Base-by-base conservation (phyloP, 202 grass and related monocot genomes). In the Panicum virgatum region DNA sequence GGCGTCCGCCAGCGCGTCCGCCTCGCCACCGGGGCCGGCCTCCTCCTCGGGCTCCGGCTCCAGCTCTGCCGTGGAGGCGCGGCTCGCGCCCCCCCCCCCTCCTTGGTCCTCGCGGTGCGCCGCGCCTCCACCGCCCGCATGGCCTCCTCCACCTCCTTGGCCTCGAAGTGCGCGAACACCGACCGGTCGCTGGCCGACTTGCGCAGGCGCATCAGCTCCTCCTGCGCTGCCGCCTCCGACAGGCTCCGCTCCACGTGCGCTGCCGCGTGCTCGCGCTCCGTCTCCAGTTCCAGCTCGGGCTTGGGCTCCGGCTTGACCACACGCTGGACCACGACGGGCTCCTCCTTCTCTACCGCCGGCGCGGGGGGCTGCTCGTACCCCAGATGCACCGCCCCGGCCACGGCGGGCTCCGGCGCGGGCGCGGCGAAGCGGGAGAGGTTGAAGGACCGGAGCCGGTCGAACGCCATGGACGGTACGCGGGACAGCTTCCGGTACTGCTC, bases 141-240 rank as follows among this genome's bases (percentile, higher is more conserved):
- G 6, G 40, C 1, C 62, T 79, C 63, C 59, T 80, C 83, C 63
- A 71, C 83, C 36, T 36, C 82, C 50, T 27, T 39, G 2, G 72
- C 69, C 64, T 85, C 73, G 52, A 98, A 90, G 82, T 93, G 96
- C 13, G 84, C 82, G 77, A 96, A 98, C 73, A 85, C 86, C 15
- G 92, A 98, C 73, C 78, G 86, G 22, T 91, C 89, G 72, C 89
- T 96, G 1, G 89, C 96, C 59, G 92, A 96, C 82, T 98, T 98
- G 82, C 84, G 90, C 60, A 98, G 90, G 19, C 73, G 80, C n/a
- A 66, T 71, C 7, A 48, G 47, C 72, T 77, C 62, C 67, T 34
- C 16, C 20, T 69, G 72, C 37, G 56, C 73, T 36, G 76, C 57
- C 61, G 75, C 42, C 58, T 95, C 96, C 22, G 90, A 93, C 62